Percentiles rank a stretch among this genome's conserved stretches.
phyloP scores from a whole-genome alignment of 148 eudicot genomes.

The Rhododendron mucronatum region DNA sequence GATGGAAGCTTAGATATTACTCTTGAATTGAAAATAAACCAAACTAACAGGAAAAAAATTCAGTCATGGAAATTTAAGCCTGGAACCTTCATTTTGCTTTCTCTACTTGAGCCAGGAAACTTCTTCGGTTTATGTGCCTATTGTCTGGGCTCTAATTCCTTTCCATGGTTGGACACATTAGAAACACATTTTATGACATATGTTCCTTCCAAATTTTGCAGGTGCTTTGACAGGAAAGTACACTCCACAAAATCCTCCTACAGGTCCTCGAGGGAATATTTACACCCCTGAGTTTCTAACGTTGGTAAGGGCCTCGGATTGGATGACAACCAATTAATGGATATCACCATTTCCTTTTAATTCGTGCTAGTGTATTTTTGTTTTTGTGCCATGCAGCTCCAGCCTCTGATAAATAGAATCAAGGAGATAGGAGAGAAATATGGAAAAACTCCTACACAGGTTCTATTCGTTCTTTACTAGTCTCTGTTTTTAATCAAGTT shows the following conservation, averaged over 20 bases:
- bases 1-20: neutral
- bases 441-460: conserved; percentile 79
- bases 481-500: neutral
- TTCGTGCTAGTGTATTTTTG: conserved; percentile 3
- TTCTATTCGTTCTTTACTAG: conserved; percentile 8
- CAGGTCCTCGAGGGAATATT: conserved; percentile 87
- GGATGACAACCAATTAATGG: neutral
- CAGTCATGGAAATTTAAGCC: neutral
- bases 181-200: neutral
- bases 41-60: neutral
- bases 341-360: neutral
- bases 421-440: conserved; percentile 78
- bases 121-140: too few relatives aligned
- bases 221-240: conserved; percentile 92
- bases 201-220: conserved; percentile 22
- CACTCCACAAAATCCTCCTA: conserved; percentile 80
- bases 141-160: neutral
- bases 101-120: neutral
- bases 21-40: neutral
- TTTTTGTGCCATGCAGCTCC: conserved; percentile 56
- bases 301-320: conserved; percentile 34
- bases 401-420: conserved; percentile 73
- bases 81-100: neutral
- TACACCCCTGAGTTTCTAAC: conserved; percentile 74
- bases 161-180: neutral